Evolutionary conservation across 106 monocot genomes (phyloP).

Genomic region (Vanilla planifolia): DNA sequence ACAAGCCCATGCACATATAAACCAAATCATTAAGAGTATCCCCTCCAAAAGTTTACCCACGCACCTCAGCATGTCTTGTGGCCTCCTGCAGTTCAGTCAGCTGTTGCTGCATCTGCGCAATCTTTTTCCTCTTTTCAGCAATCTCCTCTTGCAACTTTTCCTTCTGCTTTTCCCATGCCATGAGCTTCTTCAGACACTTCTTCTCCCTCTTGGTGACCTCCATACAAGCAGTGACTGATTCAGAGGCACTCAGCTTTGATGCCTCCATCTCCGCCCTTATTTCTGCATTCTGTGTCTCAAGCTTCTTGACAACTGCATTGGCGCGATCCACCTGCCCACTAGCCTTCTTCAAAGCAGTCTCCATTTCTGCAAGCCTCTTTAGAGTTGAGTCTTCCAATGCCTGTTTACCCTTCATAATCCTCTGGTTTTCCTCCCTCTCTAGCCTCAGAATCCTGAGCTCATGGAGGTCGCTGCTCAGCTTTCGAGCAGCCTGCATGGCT

Average conservation of each 20-base stretch:
- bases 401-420: slow-evolving; percentile 62
- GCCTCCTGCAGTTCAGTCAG: slow-evolving; percentile 29
- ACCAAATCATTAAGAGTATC: neutral
- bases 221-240: slow-evolving; percentile 36
- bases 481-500: slow-evolving; percentile 81
- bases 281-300: slow-evolving; percentile 85
- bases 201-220: slow-evolving; percentile 65
- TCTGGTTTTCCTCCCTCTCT: slow-evolving; percentile 72
- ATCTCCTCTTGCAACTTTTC: slow-evolving; percentile 52
- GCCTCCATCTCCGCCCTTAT: slow-evolving; percentile 95
- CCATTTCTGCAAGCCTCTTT: slow-evolving; percentile 77
- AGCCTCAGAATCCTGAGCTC: slow-evolving; percentile 59
- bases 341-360: slow-evolving; percentile 62
- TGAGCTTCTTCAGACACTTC: slow-evolving; percentile 51
- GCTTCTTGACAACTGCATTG: slow-evolving; percentile 50
- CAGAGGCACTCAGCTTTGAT: slow-evolving; percentile 65
- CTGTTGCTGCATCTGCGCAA: slow-evolving; percentile 28
- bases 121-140: slow-evolving; percentile 34
- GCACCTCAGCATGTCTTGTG: slow-evolving; percentile 49
- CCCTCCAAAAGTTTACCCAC: slow-evolving; percentile 1
- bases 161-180: slow-evolving; percentile 69
- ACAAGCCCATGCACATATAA: too few relatives aligned
- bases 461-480: slow-evolving; percentile 59
- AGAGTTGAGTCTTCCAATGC: slow-evolving; percentile 63
- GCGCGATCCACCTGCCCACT: slow-evolving; percentile 78